A percentile compares a stretch with the other conserved stretches of the same genome.
Conservation (phyloP, 306 rosid species). For the Fragaria iinumae region DNA sequence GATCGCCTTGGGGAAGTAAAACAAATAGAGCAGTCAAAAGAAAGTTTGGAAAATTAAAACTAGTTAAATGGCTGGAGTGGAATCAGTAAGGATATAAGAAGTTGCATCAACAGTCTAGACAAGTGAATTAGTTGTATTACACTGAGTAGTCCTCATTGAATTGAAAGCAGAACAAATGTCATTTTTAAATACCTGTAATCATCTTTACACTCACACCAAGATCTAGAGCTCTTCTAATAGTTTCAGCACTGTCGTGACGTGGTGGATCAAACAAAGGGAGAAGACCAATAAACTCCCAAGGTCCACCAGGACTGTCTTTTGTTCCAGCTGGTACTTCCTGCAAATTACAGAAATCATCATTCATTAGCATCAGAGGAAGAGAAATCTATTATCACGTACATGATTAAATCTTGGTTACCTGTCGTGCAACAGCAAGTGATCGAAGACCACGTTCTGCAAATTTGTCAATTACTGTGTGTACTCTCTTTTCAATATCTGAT, state of each 20-base stretch:
- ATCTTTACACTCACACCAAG: slow-evolving; percentile 28
- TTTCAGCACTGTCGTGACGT: slow-evolving; percentile 28
- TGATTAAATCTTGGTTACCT: slow-evolving; percentile 7
- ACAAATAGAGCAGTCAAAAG: slow-evolving; percentile 6
- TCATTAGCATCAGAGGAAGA: neutral
- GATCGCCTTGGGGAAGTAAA: slow-evolving; percentile 6
- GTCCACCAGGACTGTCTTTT: slow-evolving; percentile 32
- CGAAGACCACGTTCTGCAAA: slow-evolving; percentile 30
- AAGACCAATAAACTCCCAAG: slow-evolving; percentile 29
- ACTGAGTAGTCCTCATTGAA: neutral
- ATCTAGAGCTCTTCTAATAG: slow-evolving; percentile 29
- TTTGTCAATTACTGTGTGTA: slow-evolving; percentile 18
- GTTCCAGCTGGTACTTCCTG: slow-evolving; percentile 27
- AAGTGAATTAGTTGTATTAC: neutral
- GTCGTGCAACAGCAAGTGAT: slow-evolving; percentile 24
- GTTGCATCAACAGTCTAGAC: neutral
- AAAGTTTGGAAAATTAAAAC: neutral
- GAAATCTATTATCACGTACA: neutral
- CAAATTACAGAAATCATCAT: neutral
- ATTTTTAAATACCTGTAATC: slow-evolving; percentile 16
- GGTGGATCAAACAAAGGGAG: slow-evolving; percentile 32
- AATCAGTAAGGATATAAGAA: neutral
- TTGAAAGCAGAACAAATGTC: neutral
- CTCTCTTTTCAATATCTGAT: slow-evolving; percentile 23
- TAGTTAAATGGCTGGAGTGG: neutral